Evolutionary conservation across 257 asterid genomes (phyloP), one percentile per base, ranked within the genome.

Genomic region (Nicotiana noctiflora): DNA sequence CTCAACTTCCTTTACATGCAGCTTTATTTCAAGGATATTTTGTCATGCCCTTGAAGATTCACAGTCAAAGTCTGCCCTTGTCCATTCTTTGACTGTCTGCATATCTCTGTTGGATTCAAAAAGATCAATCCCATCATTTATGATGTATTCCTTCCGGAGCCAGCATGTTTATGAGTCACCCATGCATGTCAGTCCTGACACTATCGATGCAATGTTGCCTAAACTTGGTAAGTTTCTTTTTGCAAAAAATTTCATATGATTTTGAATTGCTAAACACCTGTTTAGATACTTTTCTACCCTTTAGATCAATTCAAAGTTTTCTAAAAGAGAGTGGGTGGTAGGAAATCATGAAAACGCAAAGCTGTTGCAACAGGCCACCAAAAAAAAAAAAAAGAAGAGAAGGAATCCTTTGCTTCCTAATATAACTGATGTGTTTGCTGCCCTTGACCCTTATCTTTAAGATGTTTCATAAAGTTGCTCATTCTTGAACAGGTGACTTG

Each of bases 181-280:
- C 53, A 60, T 87, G 80, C 87, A 84, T 82, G 97, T 94, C 79
- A 86, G 89, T 87, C 93, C 94, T 46, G 98, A 94, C 40, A 94
- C 99, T 51, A 90, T 96, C 74, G 90, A 90, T 87, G 98, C 99
- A 59, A 92, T 96, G 98, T 94, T 96, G 77, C 99, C 99, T 7
- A 90, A 89, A 88, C 98, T 96, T 82, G 98, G 99, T 94, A 44
- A 72, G 37, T 72, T 46, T 72, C 77, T 12, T 5, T 70, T 72
- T 21, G 59, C 60, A 46, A 46, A 72, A 46, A 72, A 21, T 19
- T 29, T 46, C 25, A 23, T 23, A 46, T 46, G 77, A 72, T 46
- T 72, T 72, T 46, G 37, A 72, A 46, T 21, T 46, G 77, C 49
- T 72, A 46, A 56, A 56, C 14, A 52, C 57, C 14, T 52, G 19